Evolutionary conservation across 768 basidiomycete genomes (phyloP), one percentile per base, ranked within the genome.

Genomic region (Hericium rajendrae): DNA sequence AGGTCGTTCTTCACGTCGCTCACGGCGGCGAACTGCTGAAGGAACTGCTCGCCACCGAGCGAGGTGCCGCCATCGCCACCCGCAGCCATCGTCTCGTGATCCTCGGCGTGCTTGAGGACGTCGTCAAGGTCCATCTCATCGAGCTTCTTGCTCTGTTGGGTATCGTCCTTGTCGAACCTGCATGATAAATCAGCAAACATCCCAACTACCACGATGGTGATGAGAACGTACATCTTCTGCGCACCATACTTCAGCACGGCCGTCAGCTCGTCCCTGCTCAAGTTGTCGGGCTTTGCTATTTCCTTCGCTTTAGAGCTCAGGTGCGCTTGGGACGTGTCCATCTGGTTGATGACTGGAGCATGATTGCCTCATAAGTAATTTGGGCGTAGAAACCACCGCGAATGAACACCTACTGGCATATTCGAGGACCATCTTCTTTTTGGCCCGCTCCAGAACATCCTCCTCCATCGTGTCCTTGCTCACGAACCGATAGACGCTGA

Each of bases 401-500:
- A 54, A 58, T 53, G 32, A 24, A 16, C 28, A 88, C 94, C 69
- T 72, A 97, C 94, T 97, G 46, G 97, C 97, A 76, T 98, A 97
- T 71, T 99, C 97, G 61, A 99, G 77, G 48, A 98, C 93, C 97
- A 98, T 98, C 77, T 99, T 98, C 77, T 93, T 91, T 80, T 94
- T 94, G 11, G 97, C 97, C 53, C 95, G 82, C 74, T 99, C 95
- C 49, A 99, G 81, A 18, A 98, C 89, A 67, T 98, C 97, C 73
- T 98, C 97, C 72, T 98, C 97, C 85, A 98, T 97, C 18, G 95
- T 98, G 67, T 97, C 97, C 73, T 98, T 98, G 68, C 92, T 94
- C 66, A 99, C 93, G 69, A 98, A 94, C 26, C 95, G 88, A 71
- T 98, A 98, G 51, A 99, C 97, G 68, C 86, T 97, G 65, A 99